A percentile compares a stretch with the other conserved stretches of the same genome.
Evolutionary conservation across 352 stramenopile species (phyloP).

Genomic region (Pythium phragmitis): DNA sequence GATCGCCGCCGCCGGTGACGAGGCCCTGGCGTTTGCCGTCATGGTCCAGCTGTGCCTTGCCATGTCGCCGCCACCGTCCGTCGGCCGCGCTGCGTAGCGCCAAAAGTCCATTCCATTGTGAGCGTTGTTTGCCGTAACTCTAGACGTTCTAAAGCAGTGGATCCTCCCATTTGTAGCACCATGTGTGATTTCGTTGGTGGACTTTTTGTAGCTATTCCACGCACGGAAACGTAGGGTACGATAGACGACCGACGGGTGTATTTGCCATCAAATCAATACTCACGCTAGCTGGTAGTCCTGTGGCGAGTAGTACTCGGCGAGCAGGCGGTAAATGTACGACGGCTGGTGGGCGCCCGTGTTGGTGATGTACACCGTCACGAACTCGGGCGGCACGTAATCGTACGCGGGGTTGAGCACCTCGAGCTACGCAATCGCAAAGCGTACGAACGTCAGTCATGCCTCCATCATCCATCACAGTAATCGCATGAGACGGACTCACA

Average conservation of each 20-base stretch:
- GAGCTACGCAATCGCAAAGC: constrained; percentile 44
- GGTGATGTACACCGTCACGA: constrained; percentile 97
- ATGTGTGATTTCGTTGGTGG: too few species aligned
- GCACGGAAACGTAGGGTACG: background rate
- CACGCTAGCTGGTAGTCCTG: constrained; percentile 93
- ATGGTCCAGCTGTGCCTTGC: background rate
- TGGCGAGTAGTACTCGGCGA: constrained; percentile 98
- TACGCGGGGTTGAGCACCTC: constrained; percentile 97
- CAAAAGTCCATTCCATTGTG: background rate
- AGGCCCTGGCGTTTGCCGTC: constrained; percentile 4
- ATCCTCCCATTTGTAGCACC: too few species aligned
- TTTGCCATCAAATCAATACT: background rate
- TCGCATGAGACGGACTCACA: constrained; percentile 25
- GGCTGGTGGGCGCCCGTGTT: constrained; percentile 98
- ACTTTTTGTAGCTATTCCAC: too few species aligned
- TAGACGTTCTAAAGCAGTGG: background rate
- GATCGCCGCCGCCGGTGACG: background rate
- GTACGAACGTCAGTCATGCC: background rate
- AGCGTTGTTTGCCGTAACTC: background rate
- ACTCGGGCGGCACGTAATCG: constrained; percentile 97
- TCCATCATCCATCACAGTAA: too few species aligned
- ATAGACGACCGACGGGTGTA: background rate
- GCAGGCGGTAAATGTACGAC: constrained; percentile 97
- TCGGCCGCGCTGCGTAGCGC: background rate
- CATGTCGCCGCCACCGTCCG: background rate